Base-by-base conservation (phyloP, 1,284 basidiomycete genomes). In the Exsudoporus floridanus region DNA sequence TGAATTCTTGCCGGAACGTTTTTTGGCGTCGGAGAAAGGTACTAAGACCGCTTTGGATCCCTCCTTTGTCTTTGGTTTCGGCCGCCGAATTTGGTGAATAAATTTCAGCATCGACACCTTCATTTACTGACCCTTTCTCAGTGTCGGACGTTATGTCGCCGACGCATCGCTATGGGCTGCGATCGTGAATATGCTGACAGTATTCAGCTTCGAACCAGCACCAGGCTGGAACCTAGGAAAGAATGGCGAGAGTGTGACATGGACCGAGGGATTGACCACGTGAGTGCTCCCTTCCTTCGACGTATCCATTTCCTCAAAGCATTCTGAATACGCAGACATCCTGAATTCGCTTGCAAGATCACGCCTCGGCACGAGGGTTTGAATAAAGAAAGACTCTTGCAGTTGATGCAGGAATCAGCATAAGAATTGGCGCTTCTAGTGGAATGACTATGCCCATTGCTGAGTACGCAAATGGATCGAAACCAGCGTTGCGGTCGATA, bases 61-160 rank as follows among this genome's bases (percentile, higher is more conserved):
- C 27, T 58, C 50, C 2, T 71, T 72, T 50, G 60, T 65, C 1
- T 77, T 74, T 60, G 77, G 76, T 2, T 80, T 75, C 52, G 77
- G 78, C 18, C 63, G 70, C 33, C 67, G 76, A 21, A 64, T 72
- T 70, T 50, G 73, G 74, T 74, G 56, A 12, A 57, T 37, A 21
- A 40, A 13, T 5, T 2, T 33, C 6, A 2, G 1, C 23, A 2
- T 25, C 10, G 21, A 30, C n/a, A 2, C 40, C 7, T n/a, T 41
- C 21, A 2, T 33, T 33, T 16, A 34, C 33, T 34, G 43, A 44
- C 46, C 16, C 34, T 40, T 42, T 14, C 25, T 46, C 23, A 38
- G 43, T 38, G 38, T 42, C 49, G 76, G 77, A 16, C 58, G 65
- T 9, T 64, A 71, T 50, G 73, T 80, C 44, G 74, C 75, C 0